Conservation (phyloP, 2,329 filamentous ascomycete species). For the Aspergillus ochraceoroseus region DNA sequence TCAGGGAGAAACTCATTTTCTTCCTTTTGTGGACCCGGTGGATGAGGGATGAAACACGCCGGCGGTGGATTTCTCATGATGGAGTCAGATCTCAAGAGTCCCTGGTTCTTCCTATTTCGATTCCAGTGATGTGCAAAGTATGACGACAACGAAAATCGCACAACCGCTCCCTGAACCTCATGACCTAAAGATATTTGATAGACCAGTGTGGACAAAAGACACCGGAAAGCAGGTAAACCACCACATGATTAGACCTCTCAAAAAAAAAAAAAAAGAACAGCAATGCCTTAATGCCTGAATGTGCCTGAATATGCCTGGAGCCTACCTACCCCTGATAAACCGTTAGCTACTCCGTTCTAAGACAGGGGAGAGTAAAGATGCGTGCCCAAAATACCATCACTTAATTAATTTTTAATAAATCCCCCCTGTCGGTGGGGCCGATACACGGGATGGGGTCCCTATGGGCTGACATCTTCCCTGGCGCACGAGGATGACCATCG, state of each 20-base stretch:
- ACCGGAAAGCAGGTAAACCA: no score
- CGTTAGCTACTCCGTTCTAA: background rate
- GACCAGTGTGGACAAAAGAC: no score
- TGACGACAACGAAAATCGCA: no score
- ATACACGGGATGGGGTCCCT: no score
- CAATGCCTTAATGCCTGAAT: constrained; percentile 5
- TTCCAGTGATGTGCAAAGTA: constrained; percentile 1
- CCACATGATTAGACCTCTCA: no score
- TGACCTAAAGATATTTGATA: no score
- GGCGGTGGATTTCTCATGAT: constrained; percentile 4
- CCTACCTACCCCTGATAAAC: constrained; percentile 5
- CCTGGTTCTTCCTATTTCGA: background rate
- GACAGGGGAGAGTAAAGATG: background rate
- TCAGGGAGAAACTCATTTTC: background rate
- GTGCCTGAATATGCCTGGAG: background rate
- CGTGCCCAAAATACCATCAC: background rate
- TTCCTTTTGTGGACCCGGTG: constrained; percentile 9
- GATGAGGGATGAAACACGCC: constrained; percentile 5
- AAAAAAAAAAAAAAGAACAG: no score
- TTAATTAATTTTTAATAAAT: constrained; percentile 1
- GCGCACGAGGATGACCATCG: no score
- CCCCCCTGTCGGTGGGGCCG: no score
- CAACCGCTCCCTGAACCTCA: background rate
- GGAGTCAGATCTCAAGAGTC: background rate
- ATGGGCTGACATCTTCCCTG: no score